Evolutionary conservation across 2,329 filamentous ascomycete genomes (phyloP).

Genomic region (Harringtonia aguacate): DNA sequence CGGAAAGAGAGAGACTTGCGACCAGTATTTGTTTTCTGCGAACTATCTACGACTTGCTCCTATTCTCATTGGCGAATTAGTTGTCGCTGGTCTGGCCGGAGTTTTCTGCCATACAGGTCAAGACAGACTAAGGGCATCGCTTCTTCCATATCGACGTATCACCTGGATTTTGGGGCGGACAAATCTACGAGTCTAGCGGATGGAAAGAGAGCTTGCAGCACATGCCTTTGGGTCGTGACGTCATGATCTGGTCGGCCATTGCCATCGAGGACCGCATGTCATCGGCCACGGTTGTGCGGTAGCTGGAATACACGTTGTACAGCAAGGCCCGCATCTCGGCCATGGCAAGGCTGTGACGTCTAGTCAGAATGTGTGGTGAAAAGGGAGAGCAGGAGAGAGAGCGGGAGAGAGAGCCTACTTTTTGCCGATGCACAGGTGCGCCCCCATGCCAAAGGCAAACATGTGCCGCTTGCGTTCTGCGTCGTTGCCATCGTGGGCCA

Average conservation of each 20-base stretch:
- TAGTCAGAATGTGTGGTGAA: background rate
- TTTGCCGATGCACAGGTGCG: conserved; percentile 4
- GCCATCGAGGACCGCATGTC: conserved; percentile 4
- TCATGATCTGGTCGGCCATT: conserved; percentile 4
- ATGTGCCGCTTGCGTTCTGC: background rate
- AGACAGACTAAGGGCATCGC: too few species aligned
- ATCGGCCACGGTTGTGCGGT: background rate
- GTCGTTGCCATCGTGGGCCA: conserved; percentile 4
- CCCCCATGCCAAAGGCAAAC: conserved; percentile 4
- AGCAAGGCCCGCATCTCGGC: conserved; percentile 3
- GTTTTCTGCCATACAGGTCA: too few species aligned
- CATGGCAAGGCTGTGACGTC: conserved; percentile 1
- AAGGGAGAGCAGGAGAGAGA: background rate
- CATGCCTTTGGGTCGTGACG: conserved; percentile 4
- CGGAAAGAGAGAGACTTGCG: too few species aligned
- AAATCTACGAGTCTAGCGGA: background rate
- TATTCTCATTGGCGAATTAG: too few species aligned
- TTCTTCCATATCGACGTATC: too few species aligned
- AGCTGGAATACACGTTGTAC: background rate
- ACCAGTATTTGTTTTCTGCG: too few species aligned
- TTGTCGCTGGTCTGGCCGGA: too few species aligned
- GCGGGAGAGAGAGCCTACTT: background rate
- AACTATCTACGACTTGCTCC: too few species aligned
- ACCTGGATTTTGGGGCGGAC: too few species aligned
- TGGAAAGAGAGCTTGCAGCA: conserved; percentile 5